Base-by-base conservation (phyloP, 2,329 filamentous ascomycete genomes). In the Xylariaceae sp. region DNA sequence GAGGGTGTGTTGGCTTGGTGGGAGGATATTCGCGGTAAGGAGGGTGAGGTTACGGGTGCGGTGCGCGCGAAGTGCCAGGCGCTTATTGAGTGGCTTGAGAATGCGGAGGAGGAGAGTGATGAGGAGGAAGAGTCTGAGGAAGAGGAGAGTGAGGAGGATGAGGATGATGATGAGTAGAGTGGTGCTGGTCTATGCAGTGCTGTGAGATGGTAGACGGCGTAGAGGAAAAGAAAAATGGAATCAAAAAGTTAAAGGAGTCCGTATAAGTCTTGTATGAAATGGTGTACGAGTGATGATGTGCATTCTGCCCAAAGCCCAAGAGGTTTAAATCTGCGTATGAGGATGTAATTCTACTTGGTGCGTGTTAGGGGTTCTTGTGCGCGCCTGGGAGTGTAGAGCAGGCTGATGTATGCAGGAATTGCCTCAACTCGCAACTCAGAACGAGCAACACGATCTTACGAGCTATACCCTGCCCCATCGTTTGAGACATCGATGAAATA, bases 1-100 rank as follows among this genome's bases (percentile, higher is more conserved):
- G 92, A 97, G 48, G 92, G 89, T 0, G 89, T 96, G 65, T 77
- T 93, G 68, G 82, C 83, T 52, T 99, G 94, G 94, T 97, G 92
- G 92, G 83, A 80, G 17, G 88, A 96, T 72, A 80, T 82, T 52
- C 74, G 86, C 68, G 87, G 88, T 4, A 81, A 76, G 23, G 86
- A 85, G 57, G 85, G 80, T 11, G 88, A 89, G 57, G 82, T 83
- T 56, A 84, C 97, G 86, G 75, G 75, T 60, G 82, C 77, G 53
- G 84, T 97, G 13, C 87, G 87, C 72, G 83, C 83, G 62, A 89
- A 89, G 76, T 91, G 89, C 59, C 80, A 85, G 68, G 85, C 87
- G 55, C 84, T 97, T 73, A 86, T 97, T 50, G 90, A 95, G 69
- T 90, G 92, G 86, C 74, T 93, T 67, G 88, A 88, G 69, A 87